Evolutionary conservation across 805 yeast species (phyloP).

Genomic region (Diddensiella santjacobensis): DNA sequence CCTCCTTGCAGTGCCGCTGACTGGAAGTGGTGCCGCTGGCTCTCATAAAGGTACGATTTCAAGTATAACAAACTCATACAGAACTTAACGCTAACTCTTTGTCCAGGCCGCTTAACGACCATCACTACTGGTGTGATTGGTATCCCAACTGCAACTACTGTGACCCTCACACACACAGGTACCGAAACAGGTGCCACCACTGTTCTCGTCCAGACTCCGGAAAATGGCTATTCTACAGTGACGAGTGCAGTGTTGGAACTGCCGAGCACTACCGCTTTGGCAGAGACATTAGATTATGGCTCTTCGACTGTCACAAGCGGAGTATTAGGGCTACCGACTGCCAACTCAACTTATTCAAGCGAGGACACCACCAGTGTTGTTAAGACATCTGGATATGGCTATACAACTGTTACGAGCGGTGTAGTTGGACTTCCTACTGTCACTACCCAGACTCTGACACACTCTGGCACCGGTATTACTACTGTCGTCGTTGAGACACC

Average conservation of each 20-base stretch:
- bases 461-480: background rate
- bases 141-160: background rate
- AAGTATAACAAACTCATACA: background rate
- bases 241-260: background rate
- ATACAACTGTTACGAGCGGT: background rate
- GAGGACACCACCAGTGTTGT: background rate
- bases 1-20: background rate
- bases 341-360: background rate
- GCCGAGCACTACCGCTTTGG: background rate
- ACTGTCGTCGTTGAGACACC: constrained; percentile 3
- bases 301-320: background rate
- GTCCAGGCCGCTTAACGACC: background rate
- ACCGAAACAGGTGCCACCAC: background rate
- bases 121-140: constrained; percentile 1
- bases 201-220: background rate
- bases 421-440: background rate
- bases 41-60: background rate
- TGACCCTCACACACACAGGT: background rate
- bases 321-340: background rate
- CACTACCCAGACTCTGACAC: background rate
- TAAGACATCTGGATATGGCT: background rate
- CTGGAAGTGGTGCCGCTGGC: background rate
- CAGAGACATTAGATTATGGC: background rate
- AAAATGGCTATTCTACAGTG: background rate
- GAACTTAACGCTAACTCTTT: background rate